Evolutionary conservation across 768 basidiomycete genomes (phyloP), one percentile per base, ranked within the genome.

Genomic region (Pisolithus sp.): DNA sequence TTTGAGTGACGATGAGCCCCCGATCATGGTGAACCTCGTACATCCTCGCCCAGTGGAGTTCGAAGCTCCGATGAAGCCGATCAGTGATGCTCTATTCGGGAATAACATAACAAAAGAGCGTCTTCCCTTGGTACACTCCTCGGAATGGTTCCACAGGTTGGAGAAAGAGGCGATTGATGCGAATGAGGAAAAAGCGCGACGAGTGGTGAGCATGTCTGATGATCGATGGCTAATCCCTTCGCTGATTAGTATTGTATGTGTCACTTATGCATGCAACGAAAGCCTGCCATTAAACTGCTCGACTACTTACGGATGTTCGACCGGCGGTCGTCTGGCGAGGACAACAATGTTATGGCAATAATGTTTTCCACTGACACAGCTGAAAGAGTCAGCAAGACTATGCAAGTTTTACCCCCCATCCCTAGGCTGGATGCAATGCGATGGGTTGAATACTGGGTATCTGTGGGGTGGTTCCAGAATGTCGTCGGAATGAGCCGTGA

Each of bases 401-500:
- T 20, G 40, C 7, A 10, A 41, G n/a, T 4, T 7, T 21, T 41
- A 41, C 40, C 40, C 10, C 40, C 40, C 3, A 5, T 41, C 7
- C 20, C 40, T 6, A 51, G 53, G 2, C 50, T 46, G 0, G 66
- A 73, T 41, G 71, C 51, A 12, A 46, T 34, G 4, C 51, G 48
- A n/a, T 76, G 73, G 71, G 60, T 76, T 2, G 60, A 60, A 10
- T 75, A 75, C 50, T 75, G 74, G 73, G 65, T 53, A 39, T 59
- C 53, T 15, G 51, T 49, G 10, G 63, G 62, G 15, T 61, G 68
- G 53, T 60, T 68, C n/a, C 30, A 30, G 42, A 43, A 49, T 31
- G 48, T 28, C 24, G 13, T 34, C 12, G 2, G 12, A 13, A n/a
- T 28, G 10, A 23, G 45, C 34, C n/a, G n/a, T n/a, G n/a, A n/a